Conservation (phyloP, 2,329 filamentous ascomycete species). For the Colletotrichum liaoningense region DNA sequence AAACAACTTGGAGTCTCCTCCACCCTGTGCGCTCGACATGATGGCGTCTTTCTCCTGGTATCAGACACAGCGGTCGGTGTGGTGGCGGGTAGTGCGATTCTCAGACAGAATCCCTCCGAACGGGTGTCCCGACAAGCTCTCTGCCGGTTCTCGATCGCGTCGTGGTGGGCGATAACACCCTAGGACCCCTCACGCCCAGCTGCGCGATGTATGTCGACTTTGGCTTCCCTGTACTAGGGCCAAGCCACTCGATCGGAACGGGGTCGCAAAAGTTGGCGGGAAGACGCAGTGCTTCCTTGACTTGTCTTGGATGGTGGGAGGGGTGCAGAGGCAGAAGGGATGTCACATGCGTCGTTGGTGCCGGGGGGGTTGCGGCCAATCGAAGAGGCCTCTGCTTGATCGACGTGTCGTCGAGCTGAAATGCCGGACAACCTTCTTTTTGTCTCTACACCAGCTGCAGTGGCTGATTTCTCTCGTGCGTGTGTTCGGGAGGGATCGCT, state of each 20-base stretch:
- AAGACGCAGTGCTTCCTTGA: conserved; percentile 33
- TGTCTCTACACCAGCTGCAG: background rate
- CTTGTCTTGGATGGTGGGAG: conserved; percentile 34
- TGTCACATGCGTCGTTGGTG: conserved; percentile 36
- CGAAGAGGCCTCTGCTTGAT: conserved; percentile 17
- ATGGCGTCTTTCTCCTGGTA: conserved; percentile 39
- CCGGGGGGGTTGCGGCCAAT: conserved; percentile 32
- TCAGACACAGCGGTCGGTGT: conserved; percentile 5
- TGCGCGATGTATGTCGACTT: conserved; percentile 21
- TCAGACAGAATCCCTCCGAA: conserved; percentile 11
- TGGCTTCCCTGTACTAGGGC: conserved; percentile 18
- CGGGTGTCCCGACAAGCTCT: conserved; percentile 17
- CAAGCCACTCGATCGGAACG: conserved; percentile 27
- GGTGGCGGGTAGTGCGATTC: conserved; percentile 11
- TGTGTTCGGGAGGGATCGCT: background rate
- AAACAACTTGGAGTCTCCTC: conserved; percentile 99
- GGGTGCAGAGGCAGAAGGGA: conserved; percentile 29
- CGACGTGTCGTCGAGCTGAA: conserved; percentile 12
- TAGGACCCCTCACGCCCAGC: conserved; percentile 37
- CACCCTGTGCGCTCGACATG: conserved; percentile 70
- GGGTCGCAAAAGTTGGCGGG: conserved; percentile 32
- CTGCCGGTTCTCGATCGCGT: conserved; percentile 20
- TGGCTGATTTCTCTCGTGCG: background rate
- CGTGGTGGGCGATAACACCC: conserved; percentile 33
- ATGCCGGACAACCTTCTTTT: conserved; percentile 9